A percentile compares a stretch with the other conserved stretches of the same genome.
These are phyloP conservation scores for Ceratobasidium sp. DNA, from an alignment of 1,284 basidiomycete genomes.

Conservation along the genomic window DNA sequence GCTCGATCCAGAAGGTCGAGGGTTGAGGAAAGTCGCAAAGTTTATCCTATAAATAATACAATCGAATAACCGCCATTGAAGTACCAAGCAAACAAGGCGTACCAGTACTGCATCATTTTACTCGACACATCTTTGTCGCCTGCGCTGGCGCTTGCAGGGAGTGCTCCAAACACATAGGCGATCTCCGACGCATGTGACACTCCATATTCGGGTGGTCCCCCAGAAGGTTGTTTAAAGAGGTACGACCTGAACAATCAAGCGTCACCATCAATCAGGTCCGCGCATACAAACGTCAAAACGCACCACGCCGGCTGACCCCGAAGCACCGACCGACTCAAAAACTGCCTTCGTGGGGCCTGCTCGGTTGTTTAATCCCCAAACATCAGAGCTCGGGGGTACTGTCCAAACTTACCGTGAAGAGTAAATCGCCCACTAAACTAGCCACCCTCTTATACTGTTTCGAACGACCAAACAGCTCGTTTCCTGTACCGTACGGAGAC, in stretches of 20 bases:
- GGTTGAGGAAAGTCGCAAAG: conserved; percentile 7
- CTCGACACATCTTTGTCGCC: conserved; percentile 1
- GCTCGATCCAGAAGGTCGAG: conserved; percentile 7
- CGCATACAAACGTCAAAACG: not conserved
- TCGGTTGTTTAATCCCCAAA: too few relatives aligned
- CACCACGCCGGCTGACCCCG: conserved; percentile 5
- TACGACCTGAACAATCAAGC: not conserved
- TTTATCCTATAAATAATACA: not conserved
- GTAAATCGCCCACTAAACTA: conserved; percentile 11
- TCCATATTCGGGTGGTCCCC: not conserved
- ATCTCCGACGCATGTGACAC: conserved; percentile 8
- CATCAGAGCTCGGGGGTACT: not conserved
- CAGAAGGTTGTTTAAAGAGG: not conserved
- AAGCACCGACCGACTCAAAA: not conserved
- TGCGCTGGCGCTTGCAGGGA: not conserved
- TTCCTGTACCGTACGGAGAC: conserved; percentile 26
- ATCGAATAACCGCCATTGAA: not conserved
- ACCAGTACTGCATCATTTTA: conserved; percentile 20
- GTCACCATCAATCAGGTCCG: not conserved
- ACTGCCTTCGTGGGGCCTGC: conserved; percentile 25
- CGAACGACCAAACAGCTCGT: conserved; percentile 22
- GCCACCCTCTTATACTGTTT: conserved; percentile 29
- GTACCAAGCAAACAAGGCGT: not conserved
- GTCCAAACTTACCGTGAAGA: conserved; percentile 14
- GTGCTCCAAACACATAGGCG: conserved; percentile 11